Percentiles rank a stretch among this genome's conserved stretches.
Conservation (phyloP, 768 basidiomycete genomes). For the Pulveroboletus sp. region DNA sequence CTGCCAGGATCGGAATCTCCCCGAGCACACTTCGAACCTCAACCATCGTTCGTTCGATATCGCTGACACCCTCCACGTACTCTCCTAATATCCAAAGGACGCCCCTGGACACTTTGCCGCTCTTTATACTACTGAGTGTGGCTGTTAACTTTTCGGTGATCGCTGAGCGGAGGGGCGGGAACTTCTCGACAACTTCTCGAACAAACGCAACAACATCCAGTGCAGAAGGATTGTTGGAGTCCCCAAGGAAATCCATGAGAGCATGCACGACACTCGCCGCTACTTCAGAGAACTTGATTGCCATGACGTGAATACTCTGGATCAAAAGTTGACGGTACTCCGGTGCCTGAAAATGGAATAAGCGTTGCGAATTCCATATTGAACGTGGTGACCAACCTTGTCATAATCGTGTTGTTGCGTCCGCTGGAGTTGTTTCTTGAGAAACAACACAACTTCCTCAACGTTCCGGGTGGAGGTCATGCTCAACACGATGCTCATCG, state of each 20-base stretch:
- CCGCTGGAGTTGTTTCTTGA: conserved; percentile 95
- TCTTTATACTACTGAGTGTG: conserved; percentile 84
- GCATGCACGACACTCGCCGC: conserved; percentile 94
- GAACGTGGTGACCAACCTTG: conserved; percentile 49
- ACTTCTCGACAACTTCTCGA: conserved; percentile 94
- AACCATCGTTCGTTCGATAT: conserved; percentile 68
- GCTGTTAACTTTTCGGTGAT: conserved; percentile 83
- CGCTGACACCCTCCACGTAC: conserved; percentile 65
- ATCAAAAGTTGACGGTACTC: conserved; percentile 97
- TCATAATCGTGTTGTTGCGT: conserved; percentile 91
- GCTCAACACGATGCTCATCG: conserved; percentile 81
- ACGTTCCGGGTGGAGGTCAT: conserved; percentile 94
- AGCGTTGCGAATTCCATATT: background rate
- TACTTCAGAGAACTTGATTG: conserved; percentile 95
- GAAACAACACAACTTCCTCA: conserved; percentile 91
- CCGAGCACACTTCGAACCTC: conserved; percentile 85
- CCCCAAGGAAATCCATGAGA: conserved; percentile 90
- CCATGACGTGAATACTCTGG: conserved; percentile 94
- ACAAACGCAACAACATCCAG: conserved; percentile 91
- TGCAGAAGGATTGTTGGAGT: conserved; percentile 91
- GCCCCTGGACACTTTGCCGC: conserved; percentile 94
- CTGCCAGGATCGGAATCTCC: conserved; percentile 95
- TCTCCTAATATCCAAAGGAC: conserved; percentile 99
- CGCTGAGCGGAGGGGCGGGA: conserved; percentile 76
- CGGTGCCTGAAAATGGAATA: conserved; percentile 52